phyloP scores from a whole-genome alignment of 2,329 filamentous ascomycete species.

The Venturia oleaginea region DNA sequence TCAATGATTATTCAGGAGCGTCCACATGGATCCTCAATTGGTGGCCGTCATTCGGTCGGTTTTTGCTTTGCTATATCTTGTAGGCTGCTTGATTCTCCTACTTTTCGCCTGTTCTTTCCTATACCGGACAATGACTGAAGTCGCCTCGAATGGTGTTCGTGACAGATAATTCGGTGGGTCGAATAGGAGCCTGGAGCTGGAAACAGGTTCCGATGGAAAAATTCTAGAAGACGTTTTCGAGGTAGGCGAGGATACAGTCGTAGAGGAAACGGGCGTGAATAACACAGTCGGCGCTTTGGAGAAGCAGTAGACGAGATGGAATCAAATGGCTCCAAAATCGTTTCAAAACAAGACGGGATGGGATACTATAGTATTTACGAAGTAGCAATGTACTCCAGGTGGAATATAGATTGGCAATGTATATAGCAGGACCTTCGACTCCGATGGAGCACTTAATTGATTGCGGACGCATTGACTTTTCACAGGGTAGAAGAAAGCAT shows the following conservation, averaged over 20 bases:
- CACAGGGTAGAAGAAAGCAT: neutral
- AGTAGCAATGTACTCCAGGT: neutral
- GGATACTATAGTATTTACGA: neutral
- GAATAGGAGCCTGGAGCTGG: neutral
- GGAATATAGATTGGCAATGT: slow-evolving; percentile 9
- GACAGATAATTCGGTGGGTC: neutral
- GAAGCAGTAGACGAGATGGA: neutral
- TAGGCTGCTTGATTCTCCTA: neutral
- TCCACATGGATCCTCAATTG: slow-evolving; percentile 2
- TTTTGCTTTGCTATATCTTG: neutral
- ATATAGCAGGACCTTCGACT: neutral
- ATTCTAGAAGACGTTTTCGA: neutral
- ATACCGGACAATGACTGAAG: no score
- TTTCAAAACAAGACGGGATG: neutral
- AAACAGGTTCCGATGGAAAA: neutral
- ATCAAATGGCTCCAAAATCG: neutral
- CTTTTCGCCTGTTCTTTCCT: neutral
- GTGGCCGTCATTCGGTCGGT: neutral
- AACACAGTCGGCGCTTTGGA: neutral
- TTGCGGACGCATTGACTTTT: neutral
- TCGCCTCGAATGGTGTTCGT: neutral
- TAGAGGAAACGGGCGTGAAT: neutral
- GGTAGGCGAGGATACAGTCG: neutral
- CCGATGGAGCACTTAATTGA: slow-evolving; percentile 10
- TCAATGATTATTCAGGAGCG: neutral